Evolutionary conservation across 1,139 yeast species (phyloP), one percentile per base, ranked within the genome.

Genomic region (Taphrina populina): DNA sequence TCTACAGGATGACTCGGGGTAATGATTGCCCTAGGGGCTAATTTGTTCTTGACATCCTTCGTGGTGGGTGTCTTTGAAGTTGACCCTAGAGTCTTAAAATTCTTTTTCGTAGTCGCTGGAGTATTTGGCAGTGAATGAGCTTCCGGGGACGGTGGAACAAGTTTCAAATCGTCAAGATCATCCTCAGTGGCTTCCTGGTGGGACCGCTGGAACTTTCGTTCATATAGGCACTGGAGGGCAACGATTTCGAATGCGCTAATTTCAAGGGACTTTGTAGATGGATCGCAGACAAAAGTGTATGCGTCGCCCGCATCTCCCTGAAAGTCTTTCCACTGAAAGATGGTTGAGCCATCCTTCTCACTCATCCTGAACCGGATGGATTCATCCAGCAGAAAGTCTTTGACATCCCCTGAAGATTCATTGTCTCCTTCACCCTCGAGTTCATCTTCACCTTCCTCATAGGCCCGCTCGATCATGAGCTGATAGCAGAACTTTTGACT

Each of bases 221-320:
- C 95, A 66, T 79, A 90, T 62, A 84, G 79, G 65, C 95, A 86
- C 59, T 78, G 78, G 65, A 79, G 77, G 11, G 88, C 75, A 0
- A 81, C 74, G 34, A 72, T 67, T 71, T 85, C 79, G 67, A 92
- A 92, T 44, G 75, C 73, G 27, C 83, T 83, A 51, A 87, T 76
- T 23, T 82, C 82, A 34, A 71, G 73, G 2, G 71, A 64, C 27
- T 82, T 75, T 6, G 83, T 79, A n/a, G 76, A 76, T 45, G 77
- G 78, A 60, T 82, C 88, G 56, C 88, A 79, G 19, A 84, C 76
- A 70, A 88, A 90, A 69, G 88, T 95, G 69, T 84, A 88, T 60
- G 76, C 72, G 66, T 90, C 97, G 13, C 90, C 96, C n/a, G 76
- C 74, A 63, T 88, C 96, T 51, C 60, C 44, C 21, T 19, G 37